Evolutionary conservation across 768 basidiomycete genomes (phyloP).

Genomic region (Piloderma croceum): DNA sequence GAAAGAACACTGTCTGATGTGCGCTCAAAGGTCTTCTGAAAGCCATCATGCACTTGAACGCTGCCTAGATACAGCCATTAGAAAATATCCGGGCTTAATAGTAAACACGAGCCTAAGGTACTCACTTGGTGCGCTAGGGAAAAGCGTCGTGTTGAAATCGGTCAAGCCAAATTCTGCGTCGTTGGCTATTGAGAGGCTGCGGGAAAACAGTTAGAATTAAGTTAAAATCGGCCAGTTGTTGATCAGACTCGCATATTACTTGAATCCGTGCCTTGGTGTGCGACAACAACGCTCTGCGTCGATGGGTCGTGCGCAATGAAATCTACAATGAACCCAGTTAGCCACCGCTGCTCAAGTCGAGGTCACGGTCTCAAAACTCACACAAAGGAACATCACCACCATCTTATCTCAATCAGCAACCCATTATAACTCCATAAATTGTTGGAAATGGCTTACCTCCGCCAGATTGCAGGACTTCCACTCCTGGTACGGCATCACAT

Average conservation of each 20-base stretch:
- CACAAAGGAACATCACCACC: slow-evolving; percentile 26
- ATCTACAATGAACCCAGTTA: slow-evolving; percentile 15
- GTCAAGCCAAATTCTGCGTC: slow-evolving; percentile 27
- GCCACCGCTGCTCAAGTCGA: background rate
- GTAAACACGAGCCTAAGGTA: background rate
- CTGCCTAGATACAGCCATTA: slow-evolving; percentile 2
- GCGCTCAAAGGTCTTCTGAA: slow-evolving; percentile 34
- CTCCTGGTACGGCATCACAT: slow-evolving; percentile 24
- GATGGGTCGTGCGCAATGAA: slow-evolving; percentile 33
- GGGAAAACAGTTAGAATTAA: background rate
- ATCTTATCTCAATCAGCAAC: slow-evolving; percentile 14
- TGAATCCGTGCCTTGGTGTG: slow-evolving; percentile 37
- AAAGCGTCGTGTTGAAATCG: slow-evolving; percentile 25
- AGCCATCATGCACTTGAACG: slow-evolving; percentile 35
- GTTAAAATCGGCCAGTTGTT: background rate
- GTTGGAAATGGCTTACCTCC: slow-evolving; percentile 25
- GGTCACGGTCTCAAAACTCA: slow-evolving; percentile 9
- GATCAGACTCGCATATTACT: slow-evolving; percentile 21
- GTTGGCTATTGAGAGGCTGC: slow-evolving; percentile 31
- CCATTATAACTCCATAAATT: background rate
- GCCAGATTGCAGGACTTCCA: slow-evolving; percentile 25
- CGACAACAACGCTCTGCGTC: slow-evolving; percentile 32
- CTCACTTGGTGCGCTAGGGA: too few species aligned
- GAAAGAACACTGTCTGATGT: slow-evolving; percentile 31
- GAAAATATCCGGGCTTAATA: background rate